Conservation (phyloP, 2,329 filamentous ascomycete genomes). For the Fonsecaea monophora region DNA sequence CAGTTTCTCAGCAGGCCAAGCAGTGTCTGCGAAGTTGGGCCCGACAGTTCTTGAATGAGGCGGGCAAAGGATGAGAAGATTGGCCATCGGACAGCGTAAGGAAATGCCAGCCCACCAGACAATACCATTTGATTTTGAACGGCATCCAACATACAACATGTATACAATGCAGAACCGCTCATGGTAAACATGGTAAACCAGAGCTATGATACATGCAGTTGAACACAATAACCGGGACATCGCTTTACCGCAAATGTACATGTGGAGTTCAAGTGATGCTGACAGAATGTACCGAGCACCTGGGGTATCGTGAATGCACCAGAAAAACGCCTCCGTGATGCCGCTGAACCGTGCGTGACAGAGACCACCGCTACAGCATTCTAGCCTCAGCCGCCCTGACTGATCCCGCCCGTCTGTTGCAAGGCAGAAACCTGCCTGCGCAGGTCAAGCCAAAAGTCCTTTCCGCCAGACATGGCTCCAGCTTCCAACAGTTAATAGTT, state of each 20-base stretch:
- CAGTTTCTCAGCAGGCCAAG: not conserved
- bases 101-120: not conserved
- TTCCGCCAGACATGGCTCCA: slow-evolving; percentile 56
- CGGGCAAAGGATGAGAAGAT: not conserved
- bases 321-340: slow-evolving; percentile 29
- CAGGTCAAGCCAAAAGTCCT: slow-evolving; percentile 58
- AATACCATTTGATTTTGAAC: slow-evolving; percentile 7
- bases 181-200: slow-evolving; percentile 1
- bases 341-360: slow-evolving; percentile 30
- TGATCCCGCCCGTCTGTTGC: slow-evolving; percentile 43
- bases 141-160: slow-evolving; percentile 16
- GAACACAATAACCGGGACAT: slow-evolving; percentile 2
- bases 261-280: slow-evolving; percentile 26
- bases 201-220: slow-evolving; percentile 9
- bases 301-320: slow-evolving; percentile 31
- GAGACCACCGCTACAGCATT: not conserved
- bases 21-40: not conserved
- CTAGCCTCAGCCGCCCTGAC: slow-evolving; percentile 37
- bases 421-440: slow-evolving; percentile 55
- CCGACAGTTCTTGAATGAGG: not conserved
- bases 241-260: slow-evolving; percentile 14
- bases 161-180: slow-evolving; percentile 17
- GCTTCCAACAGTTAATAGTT: slow-evolving; percentile 43
- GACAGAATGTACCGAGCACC: slow-evolving; percentile 27
- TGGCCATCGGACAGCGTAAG: not conserved